Conservation (phyloP, 1,284 basidiomycete genomes). For the Ceratobasidium sp. region DNA sequence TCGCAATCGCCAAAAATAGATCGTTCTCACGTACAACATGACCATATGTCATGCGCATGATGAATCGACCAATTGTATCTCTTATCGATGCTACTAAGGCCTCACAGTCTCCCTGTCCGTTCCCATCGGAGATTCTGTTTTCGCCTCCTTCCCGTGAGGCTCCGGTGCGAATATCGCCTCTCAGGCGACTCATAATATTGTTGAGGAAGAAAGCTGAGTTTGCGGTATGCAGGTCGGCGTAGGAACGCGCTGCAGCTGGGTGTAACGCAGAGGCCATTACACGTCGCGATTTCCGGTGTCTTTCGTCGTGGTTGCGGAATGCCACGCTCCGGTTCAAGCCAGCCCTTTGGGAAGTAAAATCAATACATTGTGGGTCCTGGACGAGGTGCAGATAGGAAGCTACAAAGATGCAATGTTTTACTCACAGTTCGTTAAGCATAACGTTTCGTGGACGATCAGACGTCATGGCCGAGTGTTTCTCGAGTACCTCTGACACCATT, state of each 20-base stretch:
- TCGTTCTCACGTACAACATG: slow-evolving; percentile 4
- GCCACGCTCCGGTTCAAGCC: neutral
- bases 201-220: neutral
- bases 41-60: slow-evolving; percentile 24
- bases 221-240: slow-evolving; percentile 1
- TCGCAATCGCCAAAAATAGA: neutral
- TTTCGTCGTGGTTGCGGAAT: slow-evolving; percentile 6
- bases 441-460: slow-evolving; percentile 19
- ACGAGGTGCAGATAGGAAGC: too few species aligned
- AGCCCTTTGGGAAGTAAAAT: too few species aligned
- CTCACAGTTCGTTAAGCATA: slow-evolving; percentile 19
- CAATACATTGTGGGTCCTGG: too few species aligned
- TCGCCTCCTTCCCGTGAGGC: too few species aligned
- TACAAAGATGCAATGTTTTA: too few species aligned
- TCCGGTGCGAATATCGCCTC: neutral
- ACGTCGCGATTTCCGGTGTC: slow-evolving; percentile 17
- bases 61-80: neutral
- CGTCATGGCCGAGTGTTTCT: slow-evolving; percentile 2
- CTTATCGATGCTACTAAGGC: neutral
- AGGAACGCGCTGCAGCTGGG: slow-evolving; percentile 18
- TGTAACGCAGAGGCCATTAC: slow-evolving; percentile 25
- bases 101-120: neutral
- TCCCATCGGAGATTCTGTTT: too few species aligned
- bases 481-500: slow-evolving; percentile 5
- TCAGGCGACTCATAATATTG: neutral